Base-by-base conservation (phyloP, 83 land plant genomes). In the Thuja plicata region DNA sequence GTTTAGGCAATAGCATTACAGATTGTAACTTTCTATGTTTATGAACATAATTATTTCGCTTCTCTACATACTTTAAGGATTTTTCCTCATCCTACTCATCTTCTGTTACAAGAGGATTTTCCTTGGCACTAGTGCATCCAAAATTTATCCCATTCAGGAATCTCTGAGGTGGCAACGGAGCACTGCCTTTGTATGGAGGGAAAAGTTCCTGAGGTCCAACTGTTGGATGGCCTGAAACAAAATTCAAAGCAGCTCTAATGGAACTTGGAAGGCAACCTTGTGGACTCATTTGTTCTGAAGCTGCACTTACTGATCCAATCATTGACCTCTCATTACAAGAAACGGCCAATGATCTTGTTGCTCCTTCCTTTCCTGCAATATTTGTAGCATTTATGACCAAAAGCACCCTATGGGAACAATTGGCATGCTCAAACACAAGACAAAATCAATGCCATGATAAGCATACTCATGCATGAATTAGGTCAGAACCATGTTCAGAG, bases 161-260 rank as follows among this genome's bases (percentile, higher is more conserved):
- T 43, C 84, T 81, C 50, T 21, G n/a, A 41, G 50, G 84, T n/a
- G 30, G 30, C 30, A 37, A n/a, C n/a, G n/a, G n/a, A n/a, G n/a
- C n/a, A n/a, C n/a, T n/a, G n/a, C n/a, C n/a, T n/a, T n/a, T n/a
- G n/a, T n/a, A 84, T 48, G 57, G 30, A n/a, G n/a, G n/a, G n/a
- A n/a, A n/a, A n/a, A n/a, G 30, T 35, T 84, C 15, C 16, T 46
- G 15, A 32, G 6, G 57, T 0, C 30, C 55, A 13, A 84, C 1
- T 84, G 86, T 84, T 16, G 55, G 30, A 84, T 84, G 86, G 35
- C 86, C 57, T 84, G 86, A 84, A 11, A 84, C n/a, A n/a, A n/a
- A n/a, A n/a, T n/a, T n/a, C n/a, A n/a, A n/a, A n/a, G n/a, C n/a
- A n/a, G n/a, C n/a, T n/a, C n/a, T n/a, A n/a, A n/a, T n/a, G n/a